phyloP scores from a whole-genome alignment of 176 grass and related monocot species.

The Musa itinerans region DNA sequence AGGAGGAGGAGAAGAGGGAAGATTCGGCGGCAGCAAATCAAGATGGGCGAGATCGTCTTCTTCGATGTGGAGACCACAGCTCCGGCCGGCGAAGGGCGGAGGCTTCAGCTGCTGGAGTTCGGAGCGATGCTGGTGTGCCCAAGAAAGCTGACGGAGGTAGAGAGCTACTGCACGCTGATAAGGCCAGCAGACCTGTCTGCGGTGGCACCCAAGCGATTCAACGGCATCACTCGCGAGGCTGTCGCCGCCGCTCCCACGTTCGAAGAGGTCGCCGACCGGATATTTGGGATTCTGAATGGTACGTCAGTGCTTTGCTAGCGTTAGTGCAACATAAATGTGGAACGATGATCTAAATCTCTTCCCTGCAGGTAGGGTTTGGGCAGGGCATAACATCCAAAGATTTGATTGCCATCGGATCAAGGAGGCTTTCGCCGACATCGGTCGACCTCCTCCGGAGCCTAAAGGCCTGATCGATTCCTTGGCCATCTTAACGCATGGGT shows the following conservation, averaged over 20 bases:
- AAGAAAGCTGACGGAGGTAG: slow-evolving; percentile 53
- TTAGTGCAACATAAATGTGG: no score
- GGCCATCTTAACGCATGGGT: slow-evolving; percentile 34
- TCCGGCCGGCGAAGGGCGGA: slow-evolving; percentile 10
- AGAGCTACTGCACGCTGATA: slow-evolving; percentile 68
- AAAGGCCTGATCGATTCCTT: slow-evolving; percentile 61
- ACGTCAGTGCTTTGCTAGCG: neutral
- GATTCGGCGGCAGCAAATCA: neutral
- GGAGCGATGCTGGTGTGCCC: slow-evolving; percentile 84
- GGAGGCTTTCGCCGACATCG: slow-evolving; percentile 60
- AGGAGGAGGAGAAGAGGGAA: neutral
- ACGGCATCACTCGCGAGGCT: slow-evolving; percentile 39
- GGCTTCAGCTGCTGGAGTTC: slow-evolving; percentile 61
- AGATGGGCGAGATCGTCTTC: slow-evolving; percentile 60
- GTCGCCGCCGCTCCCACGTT: slow-evolving; percentile 45
- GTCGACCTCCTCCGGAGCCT: slow-evolving; percentile 42
- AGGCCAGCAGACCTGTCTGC: slow-evolving; percentile 28
- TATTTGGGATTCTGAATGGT: slow-evolving; percentile 61
- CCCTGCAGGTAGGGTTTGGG: slow-evolving; percentile 59
- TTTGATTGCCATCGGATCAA: slow-evolving; percentile 54
- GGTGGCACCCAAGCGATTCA: slow-evolving; percentile 29
- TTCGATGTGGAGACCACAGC: slow-evolving; percentile 75
- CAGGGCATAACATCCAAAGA: slow-evolving; percentile 69
- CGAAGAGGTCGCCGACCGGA: slow-evolving; percentile 42
- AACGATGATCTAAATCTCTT: neutral